Evolutionary conservation across 129 eudicot genomes (phyloP).

Genomic region (Centella asiatica): DNA sequence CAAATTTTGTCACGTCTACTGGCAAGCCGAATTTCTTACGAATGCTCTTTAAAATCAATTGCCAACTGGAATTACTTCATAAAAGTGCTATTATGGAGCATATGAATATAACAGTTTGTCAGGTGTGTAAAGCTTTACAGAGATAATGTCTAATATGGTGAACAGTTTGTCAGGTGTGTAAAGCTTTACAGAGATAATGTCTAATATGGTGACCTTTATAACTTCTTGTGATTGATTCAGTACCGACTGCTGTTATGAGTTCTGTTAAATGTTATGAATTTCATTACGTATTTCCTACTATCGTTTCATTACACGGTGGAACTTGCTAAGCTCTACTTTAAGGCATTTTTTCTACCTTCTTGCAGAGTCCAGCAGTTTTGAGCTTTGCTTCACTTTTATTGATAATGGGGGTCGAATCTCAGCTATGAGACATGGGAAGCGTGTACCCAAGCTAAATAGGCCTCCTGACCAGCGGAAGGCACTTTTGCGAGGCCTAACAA

Average conservation of each 20-base stretch:
- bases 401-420: constrained; percentile 62
- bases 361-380: constrained; percentile 40
- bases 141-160: too few species aligned
- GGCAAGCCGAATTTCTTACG: neutral
- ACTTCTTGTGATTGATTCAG: neutral
- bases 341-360: neutral
- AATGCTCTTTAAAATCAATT: neutral
- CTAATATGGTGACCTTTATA: too few species aligned
- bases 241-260: neutral
- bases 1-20: neutral
- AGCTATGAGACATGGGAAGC: constrained; percentile 87
- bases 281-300: neutral
- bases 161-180: too few species aligned
- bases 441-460: constrained; percentile 81
- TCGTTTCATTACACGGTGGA: neutral
- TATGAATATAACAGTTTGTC: neutral
- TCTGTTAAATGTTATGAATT: neutral
- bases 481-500: constrained; percentile 76
- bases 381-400: constrained; percentile 37
- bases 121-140: too few species aligned
- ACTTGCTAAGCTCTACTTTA: neutral
- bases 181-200: too few species aligned
- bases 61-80: neutral
- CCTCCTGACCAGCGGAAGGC: constrained; percentile 96
- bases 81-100: neutral